Base-by-base conservation (phyloP, 2,329 filamentous ascomycete genomes). In the Trichophyton rubrum region DNA sequence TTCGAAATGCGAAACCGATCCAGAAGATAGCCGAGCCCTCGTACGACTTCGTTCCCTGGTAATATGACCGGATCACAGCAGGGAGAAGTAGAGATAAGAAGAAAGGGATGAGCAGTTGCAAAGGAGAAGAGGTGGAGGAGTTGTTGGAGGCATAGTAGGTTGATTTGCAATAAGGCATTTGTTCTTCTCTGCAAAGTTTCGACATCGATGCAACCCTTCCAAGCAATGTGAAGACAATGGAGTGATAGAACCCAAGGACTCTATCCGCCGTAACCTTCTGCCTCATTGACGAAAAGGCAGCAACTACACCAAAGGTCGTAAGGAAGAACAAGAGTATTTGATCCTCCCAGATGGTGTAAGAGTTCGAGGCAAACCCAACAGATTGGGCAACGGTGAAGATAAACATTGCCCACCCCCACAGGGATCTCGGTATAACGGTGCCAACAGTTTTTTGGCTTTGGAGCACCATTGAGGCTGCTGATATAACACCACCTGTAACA, bases 271-370 rank as follows among this genome's bases (percentile, higher is more conserved):
- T 75, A 40, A 81, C 79, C 58, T 84, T 80, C 64, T 90, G 85
- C 15, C 89, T 84, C 68, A 95, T 80, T 0, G 91, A 91, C 1
- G 87, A 85, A 11, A 89, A 74, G 11, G 87, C 82, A 40, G 87
- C 83, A n/a, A 86, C 79, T 5, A 90, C 73, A 33, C 90, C 91
- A 70, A 97, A 96, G 0, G 91, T 93, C 1, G 85, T 84, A 62
- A 96, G 82, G 75, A 97, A 92, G 76, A 95, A 96, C 2, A 96
- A 79, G 3, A 96, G 80, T 60, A 96, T 96, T 13, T 90, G 88
- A 69, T 99, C 93, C 75, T 99, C 93, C 91, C 93, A 99, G 66
- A 99, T 96, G 0, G 92, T 97, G 74, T 91, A 99, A 0, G 93
- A 99, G 74, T 99, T 99, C 2, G 93, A 93, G 0, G 92, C 92